A percentile compares a stretch with the other conserved stretches of the same genome.
phyloP scores from a whole-genome alignment of 805 yeast genomes.

The Ogataea ganodermae region DNA sequence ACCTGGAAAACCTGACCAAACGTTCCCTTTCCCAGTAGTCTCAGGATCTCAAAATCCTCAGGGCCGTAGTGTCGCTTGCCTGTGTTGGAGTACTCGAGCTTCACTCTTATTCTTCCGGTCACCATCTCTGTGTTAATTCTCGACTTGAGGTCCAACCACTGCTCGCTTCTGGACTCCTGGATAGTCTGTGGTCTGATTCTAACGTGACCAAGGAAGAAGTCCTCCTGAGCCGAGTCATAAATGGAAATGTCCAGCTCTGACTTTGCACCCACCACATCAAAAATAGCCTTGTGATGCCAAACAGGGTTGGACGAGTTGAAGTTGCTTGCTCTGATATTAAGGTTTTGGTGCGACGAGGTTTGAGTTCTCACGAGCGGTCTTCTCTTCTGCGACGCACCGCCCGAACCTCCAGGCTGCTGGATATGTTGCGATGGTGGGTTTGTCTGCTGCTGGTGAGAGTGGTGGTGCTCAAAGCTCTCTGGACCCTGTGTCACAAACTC shows the following conservation, averaged over 20 bases:
- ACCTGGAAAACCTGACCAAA: conserved; percentile 98
- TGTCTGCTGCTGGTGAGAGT: conserved; percentile 15
- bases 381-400: conserved; percentile 19
- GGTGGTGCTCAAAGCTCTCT: conserved; percentile 40
- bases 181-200: conserved; percentile 65
- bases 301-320: conserved; percentile 59
- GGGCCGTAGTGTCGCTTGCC: conserved; percentile 86
- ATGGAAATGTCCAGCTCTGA: conserved; percentile 88
- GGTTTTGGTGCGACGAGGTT: conserved; percentile 29
- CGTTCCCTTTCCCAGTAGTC: conserved; percentile 93
- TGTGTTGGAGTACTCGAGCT: conserved; percentile 69
- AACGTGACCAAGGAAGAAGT: conserved; percentile 84
- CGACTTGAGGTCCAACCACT: conserved; percentile 75
- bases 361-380: conserved; percentile 33
- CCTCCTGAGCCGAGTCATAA: conserved; percentile 82
- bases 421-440: conserved; percentile 4
- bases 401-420: conserved; percentile 4
- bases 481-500: conserved; percentile 88
- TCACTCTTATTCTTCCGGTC: conserved; percentile 74
- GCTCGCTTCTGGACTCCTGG: conserved; percentile 48
- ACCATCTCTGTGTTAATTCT: conserved; percentile 77
- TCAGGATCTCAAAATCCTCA: conserved; percentile 87
- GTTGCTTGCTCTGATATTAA: conserved; percentile 25
- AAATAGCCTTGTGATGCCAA: conserved; percentile 92
- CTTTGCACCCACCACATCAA: conserved; percentile 84